Evolutionary conservation across 306 rosid genomes (phyloP).

Genomic region (Begonia masoniana): DNA sequence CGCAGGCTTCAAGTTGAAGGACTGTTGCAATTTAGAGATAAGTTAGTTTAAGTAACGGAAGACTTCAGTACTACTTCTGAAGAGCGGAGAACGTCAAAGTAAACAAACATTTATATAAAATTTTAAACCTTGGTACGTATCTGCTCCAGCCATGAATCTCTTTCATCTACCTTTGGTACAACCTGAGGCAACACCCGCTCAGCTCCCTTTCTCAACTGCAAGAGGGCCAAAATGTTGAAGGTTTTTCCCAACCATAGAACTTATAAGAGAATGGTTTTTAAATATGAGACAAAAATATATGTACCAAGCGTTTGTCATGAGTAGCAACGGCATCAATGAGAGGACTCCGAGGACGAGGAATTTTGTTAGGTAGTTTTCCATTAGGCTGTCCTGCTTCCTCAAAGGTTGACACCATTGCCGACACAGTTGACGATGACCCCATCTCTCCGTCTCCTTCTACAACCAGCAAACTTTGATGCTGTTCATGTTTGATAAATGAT

Average conservation of each 20-base stretch:
- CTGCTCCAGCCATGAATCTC: conserved; percentile 70
- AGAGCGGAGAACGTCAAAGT: not conserved
- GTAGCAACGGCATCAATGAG: conserved; percentile 67
- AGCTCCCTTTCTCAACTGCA: conserved; percentile 82
- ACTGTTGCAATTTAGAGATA: conserved; percentile 29
- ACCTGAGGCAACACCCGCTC: conserved; percentile 57
- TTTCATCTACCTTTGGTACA: conserved; percentile 62
- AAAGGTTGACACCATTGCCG: conserved; percentile 16
- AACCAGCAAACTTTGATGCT: conserved; percentile 20
- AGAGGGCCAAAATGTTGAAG: conserved; percentile 12
- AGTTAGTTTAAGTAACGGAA: not conserved
- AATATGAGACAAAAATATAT: conserved; percentile 9
- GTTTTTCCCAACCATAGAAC: not conserved
- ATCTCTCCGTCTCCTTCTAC: conserved; percentile 24
- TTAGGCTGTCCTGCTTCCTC: conserved; percentile 28
- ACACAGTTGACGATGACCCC: conserved; percentile 21
- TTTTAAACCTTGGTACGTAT: conserved; percentile 76
- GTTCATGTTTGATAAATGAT: conserved; percentile 22
- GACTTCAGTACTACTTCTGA: no score
- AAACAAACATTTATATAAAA: not conserved
- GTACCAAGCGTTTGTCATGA: conserved; percentile 87
- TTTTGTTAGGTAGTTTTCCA: conserved; percentile 41
- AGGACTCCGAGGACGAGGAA: conserved; percentile 64
- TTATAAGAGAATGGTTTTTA: conserved; percentile 10
- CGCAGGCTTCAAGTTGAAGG: conserved; percentile 92